Evolutionary conservation across 1,139 yeast species (phyloP).

Genomic region (Magnusiomyces paraingens): DNA sequence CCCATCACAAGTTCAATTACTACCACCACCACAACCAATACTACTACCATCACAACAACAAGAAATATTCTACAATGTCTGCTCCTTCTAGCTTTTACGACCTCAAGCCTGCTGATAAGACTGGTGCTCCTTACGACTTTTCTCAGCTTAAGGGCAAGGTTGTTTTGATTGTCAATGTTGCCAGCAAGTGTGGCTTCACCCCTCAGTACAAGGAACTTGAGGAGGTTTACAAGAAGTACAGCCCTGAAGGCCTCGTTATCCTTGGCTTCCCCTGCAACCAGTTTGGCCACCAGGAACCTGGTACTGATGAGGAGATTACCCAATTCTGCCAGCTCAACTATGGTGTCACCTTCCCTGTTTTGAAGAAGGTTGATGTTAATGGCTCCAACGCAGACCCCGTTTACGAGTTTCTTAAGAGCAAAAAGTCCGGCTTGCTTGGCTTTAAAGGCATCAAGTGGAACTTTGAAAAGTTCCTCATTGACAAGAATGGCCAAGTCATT

Average conservation of each 20-base stretch:
- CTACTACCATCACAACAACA: neutral
- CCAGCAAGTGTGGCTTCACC: constrained; percentile 62
- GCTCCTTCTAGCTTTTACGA: constrained; percentile 43
- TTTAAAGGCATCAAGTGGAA: constrained; percentile 88
- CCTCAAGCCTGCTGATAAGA: constrained; percentile 50
- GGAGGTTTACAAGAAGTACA: constrained; percentile 70
- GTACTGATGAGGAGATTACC: constrained; percentile 56
- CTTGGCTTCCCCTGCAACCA: constrained; percentile 93
- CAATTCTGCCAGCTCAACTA: constrained; percentile 58
- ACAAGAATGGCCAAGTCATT: constrained; percentile 64
- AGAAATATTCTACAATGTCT: neutral
- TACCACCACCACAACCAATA: neutral
- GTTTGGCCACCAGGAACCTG: constrained; percentile 87
- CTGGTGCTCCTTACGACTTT: constrained; percentile 62
- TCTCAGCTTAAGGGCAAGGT: constrained; percentile 76
- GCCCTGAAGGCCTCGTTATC: constrained; percentile 66
- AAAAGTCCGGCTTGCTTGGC: constrained; percentile 63
- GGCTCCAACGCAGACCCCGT: constrained; percentile 79
- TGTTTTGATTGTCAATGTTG: constrained; percentile 83
- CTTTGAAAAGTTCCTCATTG: constrained; percentile 83
- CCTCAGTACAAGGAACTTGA: constrained; percentile 79
- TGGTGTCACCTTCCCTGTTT: constrained; percentile 83
- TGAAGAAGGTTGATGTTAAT: constrained; percentile 84
- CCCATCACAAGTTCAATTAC: neutral
- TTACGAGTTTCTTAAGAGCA: constrained; percentile 61